Conservation (phyloP, 2,329 filamentous ascomycete species). For the Trichoderma semiorbis region DNA sequence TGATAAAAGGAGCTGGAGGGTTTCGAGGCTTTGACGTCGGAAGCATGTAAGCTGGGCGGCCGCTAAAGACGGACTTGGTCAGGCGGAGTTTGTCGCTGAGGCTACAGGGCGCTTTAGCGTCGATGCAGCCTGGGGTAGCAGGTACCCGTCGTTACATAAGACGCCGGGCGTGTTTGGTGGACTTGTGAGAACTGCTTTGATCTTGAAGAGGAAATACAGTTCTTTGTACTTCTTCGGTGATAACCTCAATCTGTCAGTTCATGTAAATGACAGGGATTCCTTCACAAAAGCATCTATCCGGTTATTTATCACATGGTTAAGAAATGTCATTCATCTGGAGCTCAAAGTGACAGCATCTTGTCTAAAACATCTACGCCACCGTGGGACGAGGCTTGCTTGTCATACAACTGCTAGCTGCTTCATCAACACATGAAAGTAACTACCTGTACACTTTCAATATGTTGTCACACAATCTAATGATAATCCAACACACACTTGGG, state of each 20-base stretch:
- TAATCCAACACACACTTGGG: neutral
- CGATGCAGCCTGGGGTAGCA: neutral
- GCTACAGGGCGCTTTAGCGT: slow-evolving; percentile 12
- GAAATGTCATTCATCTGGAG: neutral
- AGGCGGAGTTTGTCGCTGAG: neutral
- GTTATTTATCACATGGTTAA: neutral
- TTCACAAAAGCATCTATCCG: neutral
- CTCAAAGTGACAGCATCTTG: slow-evolving; percentile 5
- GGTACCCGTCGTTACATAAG: neutral
- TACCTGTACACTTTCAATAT: no score
- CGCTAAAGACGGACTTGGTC: slow-evolving; percentile 2
- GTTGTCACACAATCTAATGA: neutral
- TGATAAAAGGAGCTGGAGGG: neutral
- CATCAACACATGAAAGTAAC: neutral
- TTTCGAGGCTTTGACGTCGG: neutral
- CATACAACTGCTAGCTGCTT: neutral
- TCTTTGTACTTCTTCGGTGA: neutral
- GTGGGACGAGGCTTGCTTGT: neutral
- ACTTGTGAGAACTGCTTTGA: neutral
- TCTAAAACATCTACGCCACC: slow-evolving; percentile 13
- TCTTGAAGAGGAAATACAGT: neutral
- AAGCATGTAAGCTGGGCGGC: neutral
- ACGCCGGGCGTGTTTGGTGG: neutral
- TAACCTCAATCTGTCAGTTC: neutral
- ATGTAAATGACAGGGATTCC: no score